These are phyloP conservation scores for Alternaria sp. DNA, from an alignment of 2,329 filamentous ascomycete genomes.

Conservation along the genomic window DNA sequence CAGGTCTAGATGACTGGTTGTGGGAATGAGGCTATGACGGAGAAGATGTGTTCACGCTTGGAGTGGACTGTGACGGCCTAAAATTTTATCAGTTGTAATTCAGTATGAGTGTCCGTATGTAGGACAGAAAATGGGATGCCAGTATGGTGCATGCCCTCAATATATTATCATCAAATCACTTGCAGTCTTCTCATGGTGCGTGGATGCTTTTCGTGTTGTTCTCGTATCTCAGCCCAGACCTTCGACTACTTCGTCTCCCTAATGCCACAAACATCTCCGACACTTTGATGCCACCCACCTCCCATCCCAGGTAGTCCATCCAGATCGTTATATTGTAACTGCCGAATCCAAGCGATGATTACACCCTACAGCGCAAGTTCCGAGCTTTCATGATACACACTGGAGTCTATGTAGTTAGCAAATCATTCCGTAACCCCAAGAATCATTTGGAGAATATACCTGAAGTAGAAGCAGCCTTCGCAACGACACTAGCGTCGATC, in stretches of 20 bases:
- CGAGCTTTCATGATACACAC: neutral
- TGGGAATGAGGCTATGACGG: neutral
- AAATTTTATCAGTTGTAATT: neutral
- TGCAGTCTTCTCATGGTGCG: neutral
- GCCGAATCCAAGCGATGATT: neutral
- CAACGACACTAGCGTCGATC: no score
- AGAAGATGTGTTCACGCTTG: neutral
- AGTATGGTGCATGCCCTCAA: neutral
- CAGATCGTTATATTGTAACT: neutral
- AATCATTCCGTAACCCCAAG: neutral
- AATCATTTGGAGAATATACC: neutral
- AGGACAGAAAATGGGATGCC: neutral
- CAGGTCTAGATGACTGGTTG: slow-evolving; percentile 20
- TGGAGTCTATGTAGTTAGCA: neutral
- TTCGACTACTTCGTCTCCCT: neutral
- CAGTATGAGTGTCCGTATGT: neutral
- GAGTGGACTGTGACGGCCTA: neutral
- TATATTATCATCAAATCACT: neutral
- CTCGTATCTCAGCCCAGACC: neutral
- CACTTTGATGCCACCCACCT: neutral
- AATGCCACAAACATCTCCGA: neutral
- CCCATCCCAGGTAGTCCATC: neutral
- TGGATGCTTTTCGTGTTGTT: neutral
- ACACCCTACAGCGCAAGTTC: neutral
- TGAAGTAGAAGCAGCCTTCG: no score